Conservation (phyloP, 257 asterid species). For the Voacanga thouarsii region DNA sequence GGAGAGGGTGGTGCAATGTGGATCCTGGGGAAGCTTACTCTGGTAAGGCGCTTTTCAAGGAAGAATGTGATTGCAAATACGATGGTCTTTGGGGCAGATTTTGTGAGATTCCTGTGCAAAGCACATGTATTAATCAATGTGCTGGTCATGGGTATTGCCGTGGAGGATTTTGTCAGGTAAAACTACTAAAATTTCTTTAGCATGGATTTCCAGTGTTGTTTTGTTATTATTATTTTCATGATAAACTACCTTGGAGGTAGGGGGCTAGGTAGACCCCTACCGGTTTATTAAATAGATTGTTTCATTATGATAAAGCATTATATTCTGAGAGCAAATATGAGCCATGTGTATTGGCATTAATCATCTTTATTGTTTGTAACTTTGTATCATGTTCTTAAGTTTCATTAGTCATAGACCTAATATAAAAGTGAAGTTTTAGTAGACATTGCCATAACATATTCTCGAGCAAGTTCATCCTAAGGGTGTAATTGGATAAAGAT, state of each 20-base stretch:
- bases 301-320: slow-evolving; percentile 1
- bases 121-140: slow-evolving; percentile 87
- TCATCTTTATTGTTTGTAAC: slow-evolving; percentile 1
- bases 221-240: too few relatives aligned
- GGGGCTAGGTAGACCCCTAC: too few relatives aligned
- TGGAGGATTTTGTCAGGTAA: slow-evolving; percentile 97
- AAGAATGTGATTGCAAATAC: slow-evolving; percentile 95
- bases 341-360: not conserved
- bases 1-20: slow-evolving; percentile 89
- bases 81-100: slow-evolving; percentile 87
- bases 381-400: not conserved
- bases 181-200: slow-evolving; percentile 5
- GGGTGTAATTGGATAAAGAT: too few relatives aligned
- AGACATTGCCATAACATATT: too few relatives aligned
- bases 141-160: slow-evolving; percentile 80
- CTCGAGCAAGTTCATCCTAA: too few relatives aligned
- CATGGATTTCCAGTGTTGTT: slow-evolving; percentile 3
- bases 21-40: slow-evolving; percentile 77
- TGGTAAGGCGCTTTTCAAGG: slow-evolving; percentile 56
- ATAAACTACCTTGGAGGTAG: too few relatives aligned
- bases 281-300: not conserved
- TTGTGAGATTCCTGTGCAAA: slow-evolving; percentile 77
- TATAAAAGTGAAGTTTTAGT: not conserved
- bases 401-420: not conserved
- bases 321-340: slow-evolving; percentile 6